Base-by-base conservation (phyloP, 495 filamentous ascomycete species). In the Delitschia confertaspora region DNA sequence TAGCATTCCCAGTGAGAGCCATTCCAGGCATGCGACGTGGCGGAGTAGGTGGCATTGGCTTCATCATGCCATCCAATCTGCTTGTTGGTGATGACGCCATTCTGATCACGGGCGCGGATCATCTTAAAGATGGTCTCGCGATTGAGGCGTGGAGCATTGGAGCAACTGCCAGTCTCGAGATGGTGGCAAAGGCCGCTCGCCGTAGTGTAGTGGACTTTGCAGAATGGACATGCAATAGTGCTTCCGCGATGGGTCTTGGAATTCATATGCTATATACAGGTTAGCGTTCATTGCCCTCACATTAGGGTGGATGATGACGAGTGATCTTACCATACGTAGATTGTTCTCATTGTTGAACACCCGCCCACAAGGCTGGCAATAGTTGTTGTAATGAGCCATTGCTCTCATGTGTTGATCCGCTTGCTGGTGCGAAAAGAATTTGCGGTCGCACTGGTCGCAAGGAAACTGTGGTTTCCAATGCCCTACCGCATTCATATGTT, bases 221-320 rank as follows among this genome's bases (percentile, higher is more conserved):
- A 74, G 59, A 73, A 71, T 2, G 69, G 65, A 33, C 69, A 75
- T 4, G 30, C 0, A 30, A 69, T 76, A 58, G 79, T 85, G 25
- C 75, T 82, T 63, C 93, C 88, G 55, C 85, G 83, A 50, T 88
- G 73, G 58, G 91, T 82, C 64, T 51, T 55, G 0, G 69, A 73
- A 17, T 69, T 66, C 1, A 68, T 52, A 47, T 74, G 69, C 68
- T 72, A 38, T 10, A 25, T 2, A 14, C 14, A 8, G 20, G 1
- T 32, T 23, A 11, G n/a, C n/a, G n/a, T n/a, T 33, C 14, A 51
- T 18, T 4, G 23, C 22, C 24, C 51, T 20, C 52, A 37, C n/a
- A 17, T 22, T 38, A 13, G 23, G 35, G n/a, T n/a, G 21, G 11
- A 9, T 3, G 11, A 29, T 10, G 19, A 21, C 14, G 9, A n/a